Evolutionary conservation across 805 yeast genomes (phyloP), one percentile per base, ranked within the genome.

Genomic region (Vanderwaltozyma polyspora): DNA sequence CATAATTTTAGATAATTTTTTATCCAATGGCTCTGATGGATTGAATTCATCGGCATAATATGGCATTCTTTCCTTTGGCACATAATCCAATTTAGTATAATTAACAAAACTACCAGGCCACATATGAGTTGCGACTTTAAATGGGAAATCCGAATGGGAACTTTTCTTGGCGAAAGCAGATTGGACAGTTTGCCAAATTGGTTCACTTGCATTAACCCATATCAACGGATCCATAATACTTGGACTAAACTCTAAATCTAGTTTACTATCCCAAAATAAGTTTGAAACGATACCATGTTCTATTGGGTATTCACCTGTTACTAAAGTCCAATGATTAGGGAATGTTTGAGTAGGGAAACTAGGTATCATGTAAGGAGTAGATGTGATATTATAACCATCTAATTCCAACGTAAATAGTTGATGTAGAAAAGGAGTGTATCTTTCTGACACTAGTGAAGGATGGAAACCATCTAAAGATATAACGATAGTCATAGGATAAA

Each of bases 21-120:
- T 48, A 3, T 70, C 62, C 12, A 45, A 32, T n/a, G 40, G 25
- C 55, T 82, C 94, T 2, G 74, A 57, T 4, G 73, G 74, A 48
- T 84, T 75, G 59, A 70, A 87, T 35, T 60, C 57, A 43, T 79
- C 91, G 23, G 74, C 43, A 31, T 67, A 69, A 36, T 68, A 51
- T 2, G 80, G 76, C 16, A 66, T 68, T 5, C 55, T 54, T 36
- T 71, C 64, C 36, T 50, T 37, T 24, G 59, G 49, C 70, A 74
- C 38, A 13, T 23, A 16, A 4, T 30, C 25, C 12, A 27, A n/a
- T 11, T 25, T 17, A 11, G 41, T 40, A 33, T 34, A 42, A 18
- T 69, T 67, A 6, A 76, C 93, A 46, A 85, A 94, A 38, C 86
- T 75, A 2, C 95, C 95, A 0, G 95, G 95, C 94, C 94, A 87